A percentile compares a stretch with the other conserved stretches of the same genome.
Evolutionary conservation across 495 filamentous ascomycete genomes (phyloP).

Genomic region (Lentithecium fluviatile): DNA sequence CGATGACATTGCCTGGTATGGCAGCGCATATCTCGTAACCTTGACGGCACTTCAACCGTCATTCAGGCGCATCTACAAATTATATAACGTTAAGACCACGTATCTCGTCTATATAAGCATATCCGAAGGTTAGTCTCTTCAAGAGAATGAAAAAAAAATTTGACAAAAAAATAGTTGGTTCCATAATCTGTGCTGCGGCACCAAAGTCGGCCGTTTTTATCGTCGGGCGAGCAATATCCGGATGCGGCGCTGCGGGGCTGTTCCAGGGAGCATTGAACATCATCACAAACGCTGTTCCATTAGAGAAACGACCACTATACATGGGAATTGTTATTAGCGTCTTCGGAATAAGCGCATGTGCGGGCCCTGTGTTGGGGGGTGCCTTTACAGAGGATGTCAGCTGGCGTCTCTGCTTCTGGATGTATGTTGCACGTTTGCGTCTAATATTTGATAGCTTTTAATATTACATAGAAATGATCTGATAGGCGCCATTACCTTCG

Average conservation of each 20-base stretch:
- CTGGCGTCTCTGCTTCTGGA: slow-evolving; percentile 54
- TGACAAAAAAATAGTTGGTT: too few relatives aligned
- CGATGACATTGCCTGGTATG: too few relatives aligned
- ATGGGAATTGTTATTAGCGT: slow-evolving; percentile 29
- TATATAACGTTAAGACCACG: not conserved
- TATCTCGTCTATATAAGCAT: slow-evolving; percentile 34
- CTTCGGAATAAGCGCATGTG: slow-evolving; percentile 36
- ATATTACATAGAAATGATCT: not conserved
- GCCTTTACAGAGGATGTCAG: slow-evolving; percentile 27
- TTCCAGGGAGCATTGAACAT: not conserved
- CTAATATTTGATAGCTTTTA: slow-evolving; percentile 9
- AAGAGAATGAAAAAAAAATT: too few relatives aligned
- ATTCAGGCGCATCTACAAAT: slow-evolving; percentile 54
- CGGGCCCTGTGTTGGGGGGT: slow-evolving; percentile 31
- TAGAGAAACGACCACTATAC: not conserved
- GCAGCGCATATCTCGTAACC: too few relatives aligned
- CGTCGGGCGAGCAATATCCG: slow-evolving; percentile 47
- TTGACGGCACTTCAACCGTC: too few relatives aligned
- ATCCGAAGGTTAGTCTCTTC: too few relatives aligned
- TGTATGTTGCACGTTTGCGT: not conserved
- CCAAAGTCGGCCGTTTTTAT: slow-evolving; percentile 48
- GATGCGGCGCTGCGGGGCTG: slow-evolving; percentile 17
- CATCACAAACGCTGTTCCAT: not conserved
- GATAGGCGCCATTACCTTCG: not conserved
- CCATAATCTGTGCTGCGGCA: slow-evolving; percentile 46